Base-by-base conservation (phyloP, 2,329 filamentous ascomycete genomes). In the Zasmidium citrigriseum region DNA sequence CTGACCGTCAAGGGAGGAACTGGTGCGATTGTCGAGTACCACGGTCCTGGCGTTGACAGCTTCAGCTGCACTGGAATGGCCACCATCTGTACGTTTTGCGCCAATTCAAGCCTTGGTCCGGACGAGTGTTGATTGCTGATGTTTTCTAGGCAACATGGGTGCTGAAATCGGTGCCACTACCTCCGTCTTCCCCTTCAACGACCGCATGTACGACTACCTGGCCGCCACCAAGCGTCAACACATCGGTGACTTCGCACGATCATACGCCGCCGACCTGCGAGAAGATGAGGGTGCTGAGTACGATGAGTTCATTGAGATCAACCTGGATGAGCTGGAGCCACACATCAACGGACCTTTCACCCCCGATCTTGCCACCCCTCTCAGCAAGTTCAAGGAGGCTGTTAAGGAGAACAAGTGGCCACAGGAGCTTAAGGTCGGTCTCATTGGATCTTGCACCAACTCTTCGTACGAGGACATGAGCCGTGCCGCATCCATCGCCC, bases 341-440 rank as follows among this genome's bases (percentile, higher is more conserved):
- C 91, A 98, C 77, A 92, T 99, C 82, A 99, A 99, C 83, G 95
- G 95, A 67, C 95, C 95, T 65, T 98, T 98, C 86, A 99, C 95
- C 24, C 95, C 95, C 62, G 95, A 99, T 86, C 84, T 99, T 80
- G 93, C 92, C 56, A 98, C 95, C 7, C 95, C 95, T 52, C 96
- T 99, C 76, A 96, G 91, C 80, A 95, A 97, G 83, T 96, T 98
- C 82, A 91, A 90, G 79, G 89, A 96, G 73, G 91, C 91, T 67
- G 93, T 93, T 72, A 92, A 96, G 83, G 87, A 88, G 72, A 96
- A 99, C 82, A 86, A 88, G 77, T 99, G 95, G 95, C 95, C 95
- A 20, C 88, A 95, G 78, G 92, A 96, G 75, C 84, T 99, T 72
- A 97, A 96, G 83, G 95, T 96, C 67, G 93, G 93, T 74, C 83